Evolutionary conservation across 2,329 filamentous ascomycete genomes (phyloP), one percentile per base, ranked within the genome.

Genomic region (Fusarium begoniae): DNA sequence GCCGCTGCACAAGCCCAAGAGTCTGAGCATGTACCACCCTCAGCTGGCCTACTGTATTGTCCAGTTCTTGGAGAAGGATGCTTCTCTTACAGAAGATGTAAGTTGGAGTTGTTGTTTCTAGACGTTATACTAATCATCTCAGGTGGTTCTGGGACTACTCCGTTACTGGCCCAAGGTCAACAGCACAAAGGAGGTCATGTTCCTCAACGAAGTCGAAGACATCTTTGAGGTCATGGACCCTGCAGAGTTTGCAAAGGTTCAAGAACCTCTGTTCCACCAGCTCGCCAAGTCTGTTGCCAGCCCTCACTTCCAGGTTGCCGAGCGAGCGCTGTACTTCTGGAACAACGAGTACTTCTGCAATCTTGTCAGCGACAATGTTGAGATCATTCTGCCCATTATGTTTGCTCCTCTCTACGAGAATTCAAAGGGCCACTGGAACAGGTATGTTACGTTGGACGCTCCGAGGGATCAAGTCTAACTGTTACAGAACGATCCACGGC

Each of bases 271-370:
- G 44, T 99, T 99, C 87, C 95, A 98, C 79, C 96, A 99, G 82
- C 88, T 99, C 75, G 95, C 96, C 75, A 99, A 98, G 83, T 98
- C 96, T 6, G 96, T 99, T 47, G 96, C 96, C 56, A 99, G 96
- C 81, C 96, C 96, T 55, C 96, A 99, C 84, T 99, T 99, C 86
- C 96, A 99, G 87, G 96, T 99, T 66, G 96, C 96, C 24, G 96
- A 99, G 85, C 91, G 96, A 75, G 96, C 96, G 10, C 88, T 99
- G 35, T 99, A 99, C 85, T 99, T 99, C 86, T 99, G 96, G 96
- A 99, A 99, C 87, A 99, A 99, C 81, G 96, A 99, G 83, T 99
- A 99, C 83, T 99, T 99, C 85, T 99, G 96, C 87, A 99, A 98
- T 81, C 88, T 99, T 67, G 96, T 99, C 76, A 98, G 95, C 86